phyloP scores from a whole-genome alignment of 768 basidiomycete genomes.

The Boletus pseudo-olivaceus region DNA sequence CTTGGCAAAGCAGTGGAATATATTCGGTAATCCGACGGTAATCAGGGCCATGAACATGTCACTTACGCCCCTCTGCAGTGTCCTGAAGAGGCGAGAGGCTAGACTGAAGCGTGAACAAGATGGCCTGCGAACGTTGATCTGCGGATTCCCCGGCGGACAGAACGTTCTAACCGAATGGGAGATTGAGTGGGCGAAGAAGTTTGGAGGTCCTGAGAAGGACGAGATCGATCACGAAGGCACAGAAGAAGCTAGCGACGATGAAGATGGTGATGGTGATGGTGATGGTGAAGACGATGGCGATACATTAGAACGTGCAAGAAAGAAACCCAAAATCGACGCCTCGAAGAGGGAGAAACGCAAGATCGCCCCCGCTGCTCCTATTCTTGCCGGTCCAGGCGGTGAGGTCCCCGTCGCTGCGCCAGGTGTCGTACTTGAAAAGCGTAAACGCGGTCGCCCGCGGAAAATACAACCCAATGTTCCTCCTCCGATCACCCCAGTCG shows the following conservation, averaged over 20 bases:
- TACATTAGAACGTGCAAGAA: conserved; percentile 50
- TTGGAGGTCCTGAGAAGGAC: conserved; percentile 77
- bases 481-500: conserved; percentile 27
- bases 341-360: conserved; percentile 43
- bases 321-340: conserved; percentile 52
- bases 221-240: conserved; percentile 47
- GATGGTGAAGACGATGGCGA: conserved; percentile 39
- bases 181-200: conserved; percentile 63
- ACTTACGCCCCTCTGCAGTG: conserved; percentile 38
- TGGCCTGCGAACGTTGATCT: conserved; percentile 65
- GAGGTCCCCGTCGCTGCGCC: conserved; percentile 26
- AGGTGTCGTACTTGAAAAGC: conserved; percentile 57
- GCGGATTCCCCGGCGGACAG: conserved; percentile 71
- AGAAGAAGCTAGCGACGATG: conserved; percentile 44
- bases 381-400: conserved; percentile 22
- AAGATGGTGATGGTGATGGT: conserved; percentile 36
- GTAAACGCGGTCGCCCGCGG: conserved; percentile 80
- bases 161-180: conserved; percentile 75
- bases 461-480: conserved; percentile 58
- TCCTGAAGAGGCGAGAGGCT: conserved; percentile 73
- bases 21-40: conserved; percentile 47
- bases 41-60: not conserved
- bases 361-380: conserved; percentile 30
- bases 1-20: conserved; percentile 90
- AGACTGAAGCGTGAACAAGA: conserved; percentile 72